Evolutionary conservation across 805 yeast genomes (phyloP).

Genomic region (Candida chauliodis): DNA sequence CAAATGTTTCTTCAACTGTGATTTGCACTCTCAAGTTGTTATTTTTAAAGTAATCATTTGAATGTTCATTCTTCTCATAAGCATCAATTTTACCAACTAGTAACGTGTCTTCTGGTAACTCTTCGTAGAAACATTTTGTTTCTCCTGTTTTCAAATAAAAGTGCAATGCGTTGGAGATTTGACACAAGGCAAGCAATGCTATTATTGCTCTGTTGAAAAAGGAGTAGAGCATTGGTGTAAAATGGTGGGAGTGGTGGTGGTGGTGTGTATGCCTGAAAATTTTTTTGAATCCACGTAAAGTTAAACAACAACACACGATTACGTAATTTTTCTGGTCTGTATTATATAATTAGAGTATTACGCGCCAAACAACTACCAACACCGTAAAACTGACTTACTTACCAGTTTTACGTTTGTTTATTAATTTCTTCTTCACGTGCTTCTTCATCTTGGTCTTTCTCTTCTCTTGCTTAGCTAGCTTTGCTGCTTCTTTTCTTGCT

Average conservation of each 20-base stretch:
- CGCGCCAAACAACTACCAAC: too few relatives aligned
- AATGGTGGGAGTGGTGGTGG: not conserved
- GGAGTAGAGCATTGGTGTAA: slow-evolving; percentile 11
- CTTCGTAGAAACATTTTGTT: slow-evolving; percentile 80
- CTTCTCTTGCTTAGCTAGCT: slow-evolving; percentile 27
- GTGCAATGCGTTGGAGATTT: slow-evolving; percentile 52
- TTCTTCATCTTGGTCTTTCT: slow-evolving; percentile 40
- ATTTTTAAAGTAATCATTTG: slow-evolving; percentile 48
- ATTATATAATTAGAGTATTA: too few relatives aligned
- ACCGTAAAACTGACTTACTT: too few relatives aligned
- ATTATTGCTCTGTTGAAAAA: slow-evolving; percentile 1
- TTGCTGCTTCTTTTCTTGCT: slow-evolving; percentile 36
- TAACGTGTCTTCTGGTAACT: slow-evolving; percentile 70
- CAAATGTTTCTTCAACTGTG: slow-evolving; percentile 73
- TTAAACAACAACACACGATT: not conserved
- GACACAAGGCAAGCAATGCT: slow-evolving; percentile 13
- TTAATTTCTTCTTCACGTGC: slow-evolving; percentile 27
- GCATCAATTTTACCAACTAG: slow-evolving; percentile 76
- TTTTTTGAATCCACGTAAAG: slow-evolving; percentile 7
- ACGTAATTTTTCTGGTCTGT: too few relatives aligned
- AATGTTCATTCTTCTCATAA: slow-evolving; percentile 50
- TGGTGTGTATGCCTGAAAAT: slow-evolving; percentile 3
- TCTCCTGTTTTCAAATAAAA: slow-evolving; percentile 76
- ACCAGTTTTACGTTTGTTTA: slow-evolving; percentile 64
- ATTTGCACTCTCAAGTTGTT: slow-evolving; percentile 59